Percentiles rank a stretch among this genome's conserved stretches.
Evolutionary conservation across 495 filamentous ascomycete species (phyloP).

Genomic region (Hypomontagnella submonticulosa): DNA sequence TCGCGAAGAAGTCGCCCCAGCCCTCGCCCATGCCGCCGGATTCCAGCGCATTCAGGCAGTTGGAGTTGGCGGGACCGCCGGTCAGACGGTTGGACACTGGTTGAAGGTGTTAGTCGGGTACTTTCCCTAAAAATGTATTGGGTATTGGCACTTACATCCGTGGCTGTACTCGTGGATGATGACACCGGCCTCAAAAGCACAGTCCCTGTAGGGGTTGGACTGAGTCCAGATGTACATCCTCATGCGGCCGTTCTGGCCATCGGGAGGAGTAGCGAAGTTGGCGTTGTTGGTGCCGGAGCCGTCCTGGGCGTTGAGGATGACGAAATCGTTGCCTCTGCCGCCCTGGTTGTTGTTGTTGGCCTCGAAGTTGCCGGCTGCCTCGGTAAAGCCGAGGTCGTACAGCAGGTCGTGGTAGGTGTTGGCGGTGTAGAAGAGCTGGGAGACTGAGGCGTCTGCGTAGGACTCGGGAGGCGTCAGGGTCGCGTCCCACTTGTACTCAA

Average conservation of each 20-base stretch:
- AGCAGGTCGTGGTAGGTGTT: constrained; percentile 66
- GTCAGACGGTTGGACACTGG: constrained; percentile 65
- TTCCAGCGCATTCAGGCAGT: constrained; percentile 58
- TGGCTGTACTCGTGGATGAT: constrained; percentile 62
- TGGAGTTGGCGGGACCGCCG: constrained; percentile 62
- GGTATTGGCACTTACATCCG: constrained; percentile 49
- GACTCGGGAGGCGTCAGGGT: constrained; percentile 46
- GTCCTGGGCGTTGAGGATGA: constrained; percentile 66
- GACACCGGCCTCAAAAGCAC: constrained; percentile 58
- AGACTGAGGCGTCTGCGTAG: constrained; percentile 58
- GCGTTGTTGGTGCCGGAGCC: constrained; percentile 63
- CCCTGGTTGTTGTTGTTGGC: constrained; percentile 60
- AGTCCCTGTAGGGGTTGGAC: constrained; percentile 57
- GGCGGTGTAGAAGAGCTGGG: constrained; percentile 66
- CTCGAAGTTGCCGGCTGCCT: constrained; percentile 66
- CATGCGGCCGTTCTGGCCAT: constrained; percentile 62
- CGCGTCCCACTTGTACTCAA: constrained; percentile 55
- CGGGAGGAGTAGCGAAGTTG: constrained; percentile 63
- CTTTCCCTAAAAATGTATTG: too few relatives aligned
- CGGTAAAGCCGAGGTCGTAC: constrained; percentile 64
- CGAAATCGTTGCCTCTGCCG: constrained; percentile 59
- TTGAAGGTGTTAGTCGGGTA: constrained; percentile 7
- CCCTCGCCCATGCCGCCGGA: constrained; percentile 66
- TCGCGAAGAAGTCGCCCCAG: constrained; percentile 65
- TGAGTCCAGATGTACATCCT: constrained; percentile 61